A percentile compares a stretch with the other conserved stretches of the same genome.
These are phyloP conservation scores for Agaricus sinodeliciosus DNA, from an alignment of 768 basidiomycete species.

Conservation along the genomic window DNA sequence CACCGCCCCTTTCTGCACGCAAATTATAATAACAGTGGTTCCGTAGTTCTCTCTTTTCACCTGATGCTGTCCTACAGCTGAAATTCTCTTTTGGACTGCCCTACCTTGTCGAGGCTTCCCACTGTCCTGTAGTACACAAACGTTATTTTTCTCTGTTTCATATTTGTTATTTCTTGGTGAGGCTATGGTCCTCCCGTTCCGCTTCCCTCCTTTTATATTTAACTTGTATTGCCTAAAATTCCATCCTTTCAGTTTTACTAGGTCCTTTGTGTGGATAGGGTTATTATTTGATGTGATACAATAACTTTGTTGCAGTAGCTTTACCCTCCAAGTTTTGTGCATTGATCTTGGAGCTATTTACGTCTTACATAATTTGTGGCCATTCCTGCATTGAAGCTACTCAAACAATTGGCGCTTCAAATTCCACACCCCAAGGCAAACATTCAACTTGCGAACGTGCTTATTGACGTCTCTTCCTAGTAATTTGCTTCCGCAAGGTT, in stretches of 20 bases:
- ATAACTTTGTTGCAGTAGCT: neutral
- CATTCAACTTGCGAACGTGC: no score
- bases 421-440: no score
- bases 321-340: neutral
- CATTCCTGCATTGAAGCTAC: neutral
- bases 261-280: slow-evolving; percentile 7
- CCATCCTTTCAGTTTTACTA: neutral
- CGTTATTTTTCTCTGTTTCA: neutral
- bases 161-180: neutral
- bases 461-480: no score
- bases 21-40: neutral
- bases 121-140: neutral
- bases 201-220: neutral
- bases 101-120: neutral
- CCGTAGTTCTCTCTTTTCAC: neutral
- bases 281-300: slow-evolving; percentile 10
- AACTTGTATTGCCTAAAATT: neutral
- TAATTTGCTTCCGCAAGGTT: neutral
- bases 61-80: neutral
- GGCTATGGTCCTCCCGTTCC: slow-evolving; percentile 8
- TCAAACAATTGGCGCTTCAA: neutral
- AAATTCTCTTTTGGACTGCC: neutral
- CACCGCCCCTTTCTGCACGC: slow-evolving; percentile 16
- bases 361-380: slow-evolving; percentile 2
- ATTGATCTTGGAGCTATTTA: neutral